Evolutionary conservation across 805 yeast species (phyloP).

Genomic region (Ogataea pignaliae): DNA sequence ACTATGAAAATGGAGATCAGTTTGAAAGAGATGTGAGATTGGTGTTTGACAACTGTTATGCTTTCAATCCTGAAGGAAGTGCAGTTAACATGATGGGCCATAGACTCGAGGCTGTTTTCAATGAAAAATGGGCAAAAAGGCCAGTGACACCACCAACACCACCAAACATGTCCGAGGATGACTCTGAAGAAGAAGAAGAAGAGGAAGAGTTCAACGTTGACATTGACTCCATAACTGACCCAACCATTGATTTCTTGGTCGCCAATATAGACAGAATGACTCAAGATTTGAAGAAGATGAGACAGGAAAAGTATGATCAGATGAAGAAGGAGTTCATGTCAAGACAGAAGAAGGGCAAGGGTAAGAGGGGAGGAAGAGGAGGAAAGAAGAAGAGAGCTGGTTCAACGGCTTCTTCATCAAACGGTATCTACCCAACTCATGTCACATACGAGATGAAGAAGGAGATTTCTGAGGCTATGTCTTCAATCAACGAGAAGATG

Average conservation of each 20-base stretch:
- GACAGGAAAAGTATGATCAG: slow-evolving; percentile 68
- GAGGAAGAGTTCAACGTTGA: slow-evolving; percentile 52
- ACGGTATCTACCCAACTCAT: slow-evolving; percentile 29
- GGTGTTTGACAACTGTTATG: slow-evolving; percentile 84
- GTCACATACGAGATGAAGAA: slow-evolving; percentile 97
- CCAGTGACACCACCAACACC: slow-evolving; percentile 68
- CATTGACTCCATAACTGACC: slow-evolving; percentile 68
- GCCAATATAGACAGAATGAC: slow-evolving; percentile 84
- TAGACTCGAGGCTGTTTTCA: slow-evolving; percentile 78
- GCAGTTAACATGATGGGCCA: slow-evolving; percentile 96
- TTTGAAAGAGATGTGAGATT: slow-evolving; percentile 79
- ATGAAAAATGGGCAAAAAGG: slow-evolving; percentile 82
- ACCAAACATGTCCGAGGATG: slow-evolving; percentile 40
- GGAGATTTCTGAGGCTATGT: slow-evolving; percentile 82
- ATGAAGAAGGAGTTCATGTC: slow-evolving; percentile 59
- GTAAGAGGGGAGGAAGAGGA: slow-evolving; percentile 30
- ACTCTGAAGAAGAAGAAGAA: slow-evolving; percentile 34
- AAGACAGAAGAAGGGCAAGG: slow-evolving; percentile 39
- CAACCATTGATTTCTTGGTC: slow-evolving; percentile 86
- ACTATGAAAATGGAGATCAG: slow-evolving; percentile 83
- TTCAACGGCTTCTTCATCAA: slow-evolving; percentile 10
- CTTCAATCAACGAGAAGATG: slow-evolving; percentile 69
- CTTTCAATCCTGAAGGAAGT: slow-evolving; percentile 94
- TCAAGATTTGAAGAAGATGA: slow-evolving; percentile 75
- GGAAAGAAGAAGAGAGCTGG: slow-evolving; percentile 16